These are phyloP conservation scores for Kodamaea derodonti DNA, from an alignment of 1,139 yeast species.

Conservation along the genomic window DNA sequence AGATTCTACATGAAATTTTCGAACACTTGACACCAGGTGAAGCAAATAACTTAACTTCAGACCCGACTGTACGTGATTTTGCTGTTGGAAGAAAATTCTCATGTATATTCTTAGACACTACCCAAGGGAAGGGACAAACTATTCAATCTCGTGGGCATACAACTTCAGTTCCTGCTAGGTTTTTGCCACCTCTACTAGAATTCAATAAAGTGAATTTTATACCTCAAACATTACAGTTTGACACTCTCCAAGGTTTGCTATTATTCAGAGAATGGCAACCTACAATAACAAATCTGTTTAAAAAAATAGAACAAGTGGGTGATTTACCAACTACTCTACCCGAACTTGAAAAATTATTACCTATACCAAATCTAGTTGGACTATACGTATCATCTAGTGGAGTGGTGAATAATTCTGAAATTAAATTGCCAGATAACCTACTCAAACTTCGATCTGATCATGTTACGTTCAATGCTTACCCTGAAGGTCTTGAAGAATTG, in stretches of 20 bases:
- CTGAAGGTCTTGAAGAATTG: not conserved
- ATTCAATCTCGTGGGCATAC: not conserved
- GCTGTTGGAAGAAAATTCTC: conserved; percentile 1
- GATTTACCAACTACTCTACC: not conserved
- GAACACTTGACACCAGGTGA: not conserved
- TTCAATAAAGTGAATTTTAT: not conserved
- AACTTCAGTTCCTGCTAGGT: conserved; percentile 1
- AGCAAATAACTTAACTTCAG: not conserved
- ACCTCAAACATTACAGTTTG: not conserved
- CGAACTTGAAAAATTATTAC: not conserved
- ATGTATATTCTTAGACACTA: not conserved
- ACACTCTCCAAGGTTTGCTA: not conserved
- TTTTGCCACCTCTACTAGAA: not conserved
- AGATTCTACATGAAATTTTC: not conserved
- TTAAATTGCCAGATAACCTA: not conserved
- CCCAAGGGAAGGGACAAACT: not conserved
- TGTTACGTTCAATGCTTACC: not conserved
- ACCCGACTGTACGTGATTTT: not conserved
- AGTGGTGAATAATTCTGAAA: not conserved
- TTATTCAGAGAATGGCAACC: not conserved
- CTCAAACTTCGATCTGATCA: not conserved
- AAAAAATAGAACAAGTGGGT: not conserved
- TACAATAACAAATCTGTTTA: not conserved
- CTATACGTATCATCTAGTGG: not conserved
- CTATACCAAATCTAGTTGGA: not conserved